Conservation (phyloP, 768 basidiomycete genomes). For the Lanmaoa rubissima region DNA sequence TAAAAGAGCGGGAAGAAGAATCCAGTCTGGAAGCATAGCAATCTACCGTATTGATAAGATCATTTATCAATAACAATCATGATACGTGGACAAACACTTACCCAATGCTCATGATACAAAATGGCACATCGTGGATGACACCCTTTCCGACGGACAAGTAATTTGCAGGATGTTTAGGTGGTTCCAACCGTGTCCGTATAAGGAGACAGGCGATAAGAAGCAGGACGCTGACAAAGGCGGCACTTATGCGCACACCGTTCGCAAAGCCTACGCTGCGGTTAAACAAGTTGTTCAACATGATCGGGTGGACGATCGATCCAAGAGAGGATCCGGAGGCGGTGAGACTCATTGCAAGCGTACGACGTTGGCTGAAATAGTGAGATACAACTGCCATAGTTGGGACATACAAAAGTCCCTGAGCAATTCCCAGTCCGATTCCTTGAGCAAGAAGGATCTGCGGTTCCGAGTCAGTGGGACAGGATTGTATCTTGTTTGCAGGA, state of each 20-base stretch:
- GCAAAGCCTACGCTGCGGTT: conserved; percentile 35
- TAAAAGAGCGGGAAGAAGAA: conserved; percentile 55
- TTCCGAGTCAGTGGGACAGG: background rate
- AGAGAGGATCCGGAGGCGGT: no score
- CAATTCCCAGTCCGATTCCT: conserved; percentile 47
- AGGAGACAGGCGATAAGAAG: conserved; percentile 34
- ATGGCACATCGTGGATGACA: conserved; percentile 15
- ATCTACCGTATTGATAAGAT: conserved; percentile 2
- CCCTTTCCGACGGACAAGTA: conserved; percentile 18
- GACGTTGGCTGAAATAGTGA: conserved; percentile 43
- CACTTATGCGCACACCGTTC: conserved; percentile 50
- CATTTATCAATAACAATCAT: background rate
- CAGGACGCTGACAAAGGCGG: conserved; percentile 38
- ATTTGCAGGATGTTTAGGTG: conserved; percentile 17
- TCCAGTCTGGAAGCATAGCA: conserved; percentile 33
- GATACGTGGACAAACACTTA: conserved; percentile 6
- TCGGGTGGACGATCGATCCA: conserved; percentile 26
- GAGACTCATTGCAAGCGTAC: conserved; percentile 45
- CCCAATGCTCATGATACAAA: conserved; percentile 20
- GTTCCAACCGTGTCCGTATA: conserved; percentile 41
- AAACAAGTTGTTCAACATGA: conserved; percentile 32
- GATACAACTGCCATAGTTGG: conserved; percentile 43
- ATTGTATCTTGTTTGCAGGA: background rate
- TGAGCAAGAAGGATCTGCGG: conserved; percentile 48
- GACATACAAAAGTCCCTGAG: conserved; percentile 44